These are phyloP conservation scores for Miscanthus lutarioriparius DNA, from an alignment of 176 grass and related monocot genomes.

Conservation along the genomic window DNA sequence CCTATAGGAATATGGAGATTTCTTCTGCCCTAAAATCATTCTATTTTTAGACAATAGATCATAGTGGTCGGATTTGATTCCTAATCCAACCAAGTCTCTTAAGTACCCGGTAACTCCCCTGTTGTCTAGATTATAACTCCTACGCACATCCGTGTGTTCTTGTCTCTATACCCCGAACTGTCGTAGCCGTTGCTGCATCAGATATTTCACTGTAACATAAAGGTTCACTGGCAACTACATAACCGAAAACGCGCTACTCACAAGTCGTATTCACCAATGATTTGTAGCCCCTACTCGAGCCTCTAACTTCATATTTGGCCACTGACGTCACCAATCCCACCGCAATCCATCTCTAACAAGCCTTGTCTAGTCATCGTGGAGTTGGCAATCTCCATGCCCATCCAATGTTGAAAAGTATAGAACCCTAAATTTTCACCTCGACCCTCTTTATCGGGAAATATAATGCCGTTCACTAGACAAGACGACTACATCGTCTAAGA, in stretches of 20 bases:
- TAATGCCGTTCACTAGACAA: rapidly evolving
- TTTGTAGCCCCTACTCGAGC: background rate
- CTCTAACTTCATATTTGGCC: background rate
- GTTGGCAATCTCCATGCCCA: background rate
- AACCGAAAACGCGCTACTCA: background rate
- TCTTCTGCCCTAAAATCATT: background rate
- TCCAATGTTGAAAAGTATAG: background rate
- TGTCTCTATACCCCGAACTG: background rate
- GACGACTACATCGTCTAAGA: background rate
- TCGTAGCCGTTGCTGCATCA: background rate
- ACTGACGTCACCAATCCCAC: background rate
- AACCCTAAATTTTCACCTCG: background rate
- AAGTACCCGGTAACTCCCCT: background rate
- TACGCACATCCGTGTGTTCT: background rate
- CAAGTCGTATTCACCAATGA: background rate
- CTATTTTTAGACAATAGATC: background rate
- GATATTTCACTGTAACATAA: background rate
- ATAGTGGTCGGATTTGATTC: background rate
- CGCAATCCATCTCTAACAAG: background rate
- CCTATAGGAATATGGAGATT: background rate
- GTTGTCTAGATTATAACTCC: background rate
- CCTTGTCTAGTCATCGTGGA: background rate
- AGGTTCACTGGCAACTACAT: background rate
- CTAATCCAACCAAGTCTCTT: background rate
- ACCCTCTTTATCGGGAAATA: background rate